Base-by-base conservation (phyloP, 352 stramenopile genomes). In the Blastocystis sp. region DNA sequence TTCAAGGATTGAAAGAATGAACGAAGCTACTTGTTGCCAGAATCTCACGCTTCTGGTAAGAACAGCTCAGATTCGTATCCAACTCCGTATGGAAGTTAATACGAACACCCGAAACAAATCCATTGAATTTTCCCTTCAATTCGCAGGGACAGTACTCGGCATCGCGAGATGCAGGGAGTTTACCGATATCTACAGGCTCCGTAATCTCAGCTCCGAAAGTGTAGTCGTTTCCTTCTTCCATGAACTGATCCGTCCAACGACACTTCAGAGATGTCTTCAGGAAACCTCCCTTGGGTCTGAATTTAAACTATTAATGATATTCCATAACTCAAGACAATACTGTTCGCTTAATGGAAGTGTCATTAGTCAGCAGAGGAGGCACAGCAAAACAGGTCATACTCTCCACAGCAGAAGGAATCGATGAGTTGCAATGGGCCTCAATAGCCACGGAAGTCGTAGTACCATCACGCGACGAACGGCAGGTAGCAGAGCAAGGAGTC, bases 251-350 rank as follows among this genome's bases (percentile, higher is more conserved):
- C 19, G 30, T 81, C 70, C 70, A 81, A 27, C 70, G 70, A 44
- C 40, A 62, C 44, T 62, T 60, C 70, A 59, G 15, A 7, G 70
- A 64, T 27, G 51, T 60, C 70, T 81, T 81, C 70, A 81, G 11
- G 70, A 81, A 81, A 22, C 40, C 70, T 27, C 70, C 70, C 70
- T 81, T 81, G 15, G 70, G 70, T 9, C 42, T 81, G 70, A 81
- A 62, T 15, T 22, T 4, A 22, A 59, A 51, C 70, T 81, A 81
- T 27, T 30, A n/a, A n/a, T 0, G 17, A 6, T 56, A 81, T 2
- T 19, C 27, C 44, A 40, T 40, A 4, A 7, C 42, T 5, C 40
- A 0, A 30, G 30, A 30, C 6, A 15, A 33, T 81, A 81, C 70
- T 33, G 70, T 60, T 17, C 44, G 37, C 70, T 60, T 81, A 6